Conservation (phyloP, 768 basidiomycete genomes). For the Glaciozyma antarctica region DNA sequence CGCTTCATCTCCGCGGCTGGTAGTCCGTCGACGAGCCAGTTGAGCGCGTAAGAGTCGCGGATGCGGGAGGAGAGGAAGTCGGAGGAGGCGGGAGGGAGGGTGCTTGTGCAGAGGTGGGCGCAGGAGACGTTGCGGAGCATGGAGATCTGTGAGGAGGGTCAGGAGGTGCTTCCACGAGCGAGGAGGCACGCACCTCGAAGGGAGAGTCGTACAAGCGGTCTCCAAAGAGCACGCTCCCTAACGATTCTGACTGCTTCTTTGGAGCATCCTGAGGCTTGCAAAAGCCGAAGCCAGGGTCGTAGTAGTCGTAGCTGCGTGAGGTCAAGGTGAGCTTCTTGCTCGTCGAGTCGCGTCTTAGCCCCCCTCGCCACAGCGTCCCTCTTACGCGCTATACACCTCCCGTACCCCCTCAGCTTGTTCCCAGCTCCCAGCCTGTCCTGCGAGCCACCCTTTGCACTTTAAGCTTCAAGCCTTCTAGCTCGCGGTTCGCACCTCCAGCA, state of each 20-base stretch:
- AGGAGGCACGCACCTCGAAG: slow-evolving; percentile 47
- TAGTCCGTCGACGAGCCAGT: slow-evolving; percentile 89
- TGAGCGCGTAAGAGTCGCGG: slow-evolving; percentile 81
- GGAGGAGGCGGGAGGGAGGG: slow-evolving; percentile 60
- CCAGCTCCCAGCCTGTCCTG: no score
- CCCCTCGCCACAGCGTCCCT: neutral
- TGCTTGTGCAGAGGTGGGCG: slow-evolving; percentile 57
- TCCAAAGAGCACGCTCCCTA: slow-evolving; percentile 92
- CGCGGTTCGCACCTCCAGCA: neutral
- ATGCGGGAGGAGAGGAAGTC: slow-evolving; percentile 87
- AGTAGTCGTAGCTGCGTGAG: slow-evolving; percentile 60
- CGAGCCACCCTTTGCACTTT: no score
- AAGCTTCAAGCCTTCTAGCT: neutral
- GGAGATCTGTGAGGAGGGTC: slow-evolving; percentile 36
- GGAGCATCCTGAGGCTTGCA: slow-evolving; percentile 53
- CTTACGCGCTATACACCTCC: no score
- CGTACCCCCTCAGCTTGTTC: neutral
- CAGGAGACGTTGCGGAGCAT: slow-evolving; percentile 56
- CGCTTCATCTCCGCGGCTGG: slow-evolving; percentile 88
- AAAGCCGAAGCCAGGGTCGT: slow-evolving; percentile 74
- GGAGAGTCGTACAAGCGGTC: slow-evolving; percentile 87
- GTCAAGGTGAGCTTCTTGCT: neutral
- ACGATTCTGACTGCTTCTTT: slow-evolving; percentile 41
- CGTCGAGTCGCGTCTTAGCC: no score
- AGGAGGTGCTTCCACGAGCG: slow-evolving; percentile 34